Percentiles rank a stretch among this genome's conserved stretches.
Conservation (phyloP, 1,284 basidiomycete species). For the Moesziomyces parantarcticus region DNA sequence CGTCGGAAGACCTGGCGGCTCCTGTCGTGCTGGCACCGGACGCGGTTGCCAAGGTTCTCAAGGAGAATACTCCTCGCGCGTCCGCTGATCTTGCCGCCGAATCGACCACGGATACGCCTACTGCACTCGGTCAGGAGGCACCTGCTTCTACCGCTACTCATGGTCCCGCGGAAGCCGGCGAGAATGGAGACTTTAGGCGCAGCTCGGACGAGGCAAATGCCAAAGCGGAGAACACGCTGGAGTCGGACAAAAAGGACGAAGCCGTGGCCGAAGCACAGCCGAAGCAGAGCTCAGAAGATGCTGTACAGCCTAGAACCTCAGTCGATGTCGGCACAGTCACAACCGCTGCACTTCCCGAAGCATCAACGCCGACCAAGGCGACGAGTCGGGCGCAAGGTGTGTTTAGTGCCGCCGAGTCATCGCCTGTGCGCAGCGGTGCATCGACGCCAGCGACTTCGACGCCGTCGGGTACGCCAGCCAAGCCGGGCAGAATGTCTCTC, state of each 20-base stretch:
- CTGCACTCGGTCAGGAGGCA: neutral
- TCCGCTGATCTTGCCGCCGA: constrained; percentile 5
- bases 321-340: too few relatives aligned
- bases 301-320: too few relatives aligned
- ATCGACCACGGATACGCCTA: neutral
- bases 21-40: constrained; percentile 31
- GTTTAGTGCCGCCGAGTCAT: constrained; percentile 7
- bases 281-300: too few relatives aligned
- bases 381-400: neutral
- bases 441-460: constrained; percentile 28
- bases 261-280: too few relatives aligned
- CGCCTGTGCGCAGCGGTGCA: constrained; percentile 33
- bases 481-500: constrained; percentile 47
- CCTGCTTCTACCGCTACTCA: too few relatives aligned
- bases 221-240: too few relatives aligned
- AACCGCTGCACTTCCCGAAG: neutral
- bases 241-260: too few relatives aligned
- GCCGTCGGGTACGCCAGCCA: constrained; percentile 29
- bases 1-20: constrained; percentile 33
- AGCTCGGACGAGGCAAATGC: too few relatives aligned
- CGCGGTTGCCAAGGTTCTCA: constrained; percentile 17
- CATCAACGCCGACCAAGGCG: neutral
- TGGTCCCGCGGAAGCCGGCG: too few relatives aligned
- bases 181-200: too few relatives aligned
- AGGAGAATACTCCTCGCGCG: constrained; percentile 1